phyloP scores from a whole-genome alignment of 1,284 basidiomycete species.

The Athelia psychrophila region DNA sequence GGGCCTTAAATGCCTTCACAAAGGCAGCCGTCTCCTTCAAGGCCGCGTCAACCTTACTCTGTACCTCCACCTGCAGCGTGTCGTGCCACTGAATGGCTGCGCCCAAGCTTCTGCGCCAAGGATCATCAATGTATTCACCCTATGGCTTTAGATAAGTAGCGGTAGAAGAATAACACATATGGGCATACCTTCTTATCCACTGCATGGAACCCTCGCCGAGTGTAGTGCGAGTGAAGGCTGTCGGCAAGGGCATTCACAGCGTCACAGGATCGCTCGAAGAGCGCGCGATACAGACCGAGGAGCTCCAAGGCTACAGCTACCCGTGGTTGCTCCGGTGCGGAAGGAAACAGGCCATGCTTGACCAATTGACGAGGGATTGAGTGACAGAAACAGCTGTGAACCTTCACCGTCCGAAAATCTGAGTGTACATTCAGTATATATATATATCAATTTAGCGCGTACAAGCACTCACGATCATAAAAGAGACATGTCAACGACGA shows the following conservation, averaged over 20 bases:
- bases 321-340: constrained; percentile 12
- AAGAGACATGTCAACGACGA: too few species aligned
- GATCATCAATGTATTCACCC: background rate
- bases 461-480: too few species aligned
- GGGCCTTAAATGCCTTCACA: background rate
- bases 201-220: constrained; percentile 13
- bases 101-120: background rate
- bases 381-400: constrained; percentile 1
- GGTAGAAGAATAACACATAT: background rate
- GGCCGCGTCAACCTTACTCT: background rate
- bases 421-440: too few species aligned
- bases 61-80: background rate
- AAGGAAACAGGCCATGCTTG: constrained; percentile 15
- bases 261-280: constrained; percentile 19
- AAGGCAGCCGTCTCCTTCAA: background rate
- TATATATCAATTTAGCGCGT: too few species aligned
- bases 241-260: constrained; percentile 15
- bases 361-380: constrained; percentile 7
- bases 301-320: constrained; percentile 15
- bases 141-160: background rate
- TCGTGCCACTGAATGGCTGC: background rate
- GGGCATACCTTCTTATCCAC: constrained; percentile 1
- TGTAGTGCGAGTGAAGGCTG: constrained; percentile 15
- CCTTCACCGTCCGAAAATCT: too few species aligned
- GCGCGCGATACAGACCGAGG: constrained; percentile 14